Evolutionary conservation across 805 yeast genomes (phyloP), one percentile per base, ranked within the genome.

Genomic region (Candida tallmaniae): DNA sequence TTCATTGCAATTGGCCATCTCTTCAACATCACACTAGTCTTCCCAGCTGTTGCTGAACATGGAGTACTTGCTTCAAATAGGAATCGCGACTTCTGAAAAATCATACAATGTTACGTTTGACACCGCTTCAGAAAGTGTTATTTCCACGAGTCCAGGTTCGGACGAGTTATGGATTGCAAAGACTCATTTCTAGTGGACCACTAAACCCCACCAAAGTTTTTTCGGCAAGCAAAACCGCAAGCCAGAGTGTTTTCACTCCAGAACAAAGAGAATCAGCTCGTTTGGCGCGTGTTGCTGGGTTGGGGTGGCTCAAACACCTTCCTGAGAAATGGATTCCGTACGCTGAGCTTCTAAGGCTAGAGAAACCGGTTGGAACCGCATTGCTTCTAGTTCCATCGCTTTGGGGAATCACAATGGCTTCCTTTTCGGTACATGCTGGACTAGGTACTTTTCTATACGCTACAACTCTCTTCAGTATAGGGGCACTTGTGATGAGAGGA

Each of bases 321-420:
- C 97, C 98, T 0, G 68, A 65, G 27, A 69, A 69, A 37, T 68
- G 80, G 77, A 80, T 85, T 29, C 97, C 98, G 0, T 93, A 88
- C 54, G 95, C 96, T 27, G 95, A 87, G 51, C 65, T 93, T 36
- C 80, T 88, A 83, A 70, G 99, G 36, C 58, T 90, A 36, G 98
- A 93, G 52, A 86, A 86, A 48, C 98, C 99, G 0, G 94, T 84
- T n/a, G 99, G 98, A 0, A 84, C 97, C 0, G 78, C 86, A 72
- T 65, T 90, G 18, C 63, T 93, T 27, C 76, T 76, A 40, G 66
- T 86, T 31, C 98, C 98, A 0, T 81, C 95, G 33, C 74, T 86
- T 29, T 93, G 97, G 97, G 83, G 95, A 8, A 82, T 93, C 35
- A 70, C 90, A 0, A 82, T 89, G 80, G 97, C 96, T 1, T 90